Conservation (phyloP, 2,329 filamentous ascomycete genomes). For the Venturia nashicola region DNA sequence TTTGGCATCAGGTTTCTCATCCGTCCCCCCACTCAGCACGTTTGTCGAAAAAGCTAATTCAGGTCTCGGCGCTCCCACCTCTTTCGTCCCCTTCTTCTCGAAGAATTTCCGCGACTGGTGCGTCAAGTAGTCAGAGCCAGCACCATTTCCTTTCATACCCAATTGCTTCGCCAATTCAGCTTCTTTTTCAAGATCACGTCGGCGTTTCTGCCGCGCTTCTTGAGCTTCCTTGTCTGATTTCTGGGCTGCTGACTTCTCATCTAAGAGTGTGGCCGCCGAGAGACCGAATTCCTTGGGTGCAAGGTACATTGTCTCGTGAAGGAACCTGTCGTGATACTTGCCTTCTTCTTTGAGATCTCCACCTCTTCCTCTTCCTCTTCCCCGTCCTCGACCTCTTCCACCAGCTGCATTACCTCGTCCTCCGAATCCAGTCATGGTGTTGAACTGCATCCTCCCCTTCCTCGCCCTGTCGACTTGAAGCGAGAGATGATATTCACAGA, state of each 20-base stretch:
- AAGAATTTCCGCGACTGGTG: slow-evolving; percentile 10
- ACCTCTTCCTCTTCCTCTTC: slow-evolving; percentile 15
- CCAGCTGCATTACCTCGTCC: slow-evolving; percentile 15
- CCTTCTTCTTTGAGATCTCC: slow-evolving; percentile 20
- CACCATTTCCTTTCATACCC: slow-evolving; percentile 21
- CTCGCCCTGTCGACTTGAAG: slow-evolving; percentile 61
- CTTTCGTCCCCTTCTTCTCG: slow-evolving; percentile 10
- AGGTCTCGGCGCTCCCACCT: slow-evolving; percentile 12
- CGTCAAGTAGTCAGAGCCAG: slow-evolving; percentile 4
- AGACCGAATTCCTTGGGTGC: slow-evolving; percentile 21
- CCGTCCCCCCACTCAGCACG: slow-evolving; percentile 10
- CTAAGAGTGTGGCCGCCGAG: slow-evolving; percentile 51
- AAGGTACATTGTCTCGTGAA: slow-evolving; percentile 38
- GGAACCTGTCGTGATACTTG: slow-evolving; percentile 42
- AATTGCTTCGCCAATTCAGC: slow-evolving; percentile 58
- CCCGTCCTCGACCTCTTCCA: slow-evolving; percentile 18
- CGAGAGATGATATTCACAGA: slow-evolving; percentile 88
- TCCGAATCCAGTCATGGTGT: slow-evolving; percentile 42
- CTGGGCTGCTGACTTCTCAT: slow-evolving; percentile 44
- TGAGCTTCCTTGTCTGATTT: slow-evolving; percentile 26
- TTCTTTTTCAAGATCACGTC: slow-evolving; percentile 57
- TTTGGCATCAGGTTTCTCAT: slow-evolving; percentile 18
- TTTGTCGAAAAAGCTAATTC: slow-evolving; percentile 7
- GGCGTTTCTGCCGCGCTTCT: slow-evolving; percentile 25
- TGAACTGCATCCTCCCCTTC: slow-evolving; percentile 64